Conservation (phyloP, 805 yeast genomes). For the Ogataea haglerorum region DNA sequence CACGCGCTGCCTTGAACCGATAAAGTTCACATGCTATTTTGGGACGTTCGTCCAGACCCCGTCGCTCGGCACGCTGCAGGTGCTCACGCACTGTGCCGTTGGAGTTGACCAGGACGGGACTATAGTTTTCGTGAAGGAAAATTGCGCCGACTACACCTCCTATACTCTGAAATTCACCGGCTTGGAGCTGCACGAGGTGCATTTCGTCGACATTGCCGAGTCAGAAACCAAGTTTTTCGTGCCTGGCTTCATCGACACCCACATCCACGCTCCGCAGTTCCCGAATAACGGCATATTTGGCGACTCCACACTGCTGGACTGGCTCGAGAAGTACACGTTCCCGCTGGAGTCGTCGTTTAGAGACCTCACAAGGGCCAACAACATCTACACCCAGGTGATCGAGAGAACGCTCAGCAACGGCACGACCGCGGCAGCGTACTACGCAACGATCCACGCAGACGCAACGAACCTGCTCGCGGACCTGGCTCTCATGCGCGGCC, state of each 20-base stretch:
- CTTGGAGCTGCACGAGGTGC: conserved; percentile 23
- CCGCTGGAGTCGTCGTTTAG: conserved; percentile 74
- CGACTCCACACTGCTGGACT: conserved; percentile 77
- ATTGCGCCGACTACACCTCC: conserved; percentile 16
- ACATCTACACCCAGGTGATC: conserved; percentile 67
- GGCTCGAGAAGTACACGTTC: conserved; percentile 87
- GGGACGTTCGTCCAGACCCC: conserved; percentile 81
- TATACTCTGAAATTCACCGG: conserved; percentile 12
- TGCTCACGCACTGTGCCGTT: conserved; percentile 51
- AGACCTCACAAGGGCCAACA: conserved; percentile 50
- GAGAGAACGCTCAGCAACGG: conserved; percentile 69
- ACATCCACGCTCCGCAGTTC: conserved; percentile 81
- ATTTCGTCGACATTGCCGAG: conserved; percentile 33
- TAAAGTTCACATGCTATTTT: conserved; percentile 43
- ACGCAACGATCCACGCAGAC: conserved; percentile 78
- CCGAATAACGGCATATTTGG: conserved; percentile 85
- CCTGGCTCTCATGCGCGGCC: conserved; percentile 63
- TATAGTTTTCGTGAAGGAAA: conserved; percentile 37
- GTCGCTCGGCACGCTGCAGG: conserved; percentile 49
- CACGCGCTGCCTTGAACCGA: conserved; percentile 17
- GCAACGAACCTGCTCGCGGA: conserved; percentile 78
- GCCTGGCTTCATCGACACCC: conserved; percentile 83
- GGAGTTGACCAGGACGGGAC: conserved; percentile 61
- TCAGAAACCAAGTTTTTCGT: conserved; percentile 57
- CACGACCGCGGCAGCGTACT: conserved; percentile 90